These are phyloP conservation scores for Artemisia annua DNA, from an alignment of 129 eudicot genomes.

Conservation along the genomic window DNA sequence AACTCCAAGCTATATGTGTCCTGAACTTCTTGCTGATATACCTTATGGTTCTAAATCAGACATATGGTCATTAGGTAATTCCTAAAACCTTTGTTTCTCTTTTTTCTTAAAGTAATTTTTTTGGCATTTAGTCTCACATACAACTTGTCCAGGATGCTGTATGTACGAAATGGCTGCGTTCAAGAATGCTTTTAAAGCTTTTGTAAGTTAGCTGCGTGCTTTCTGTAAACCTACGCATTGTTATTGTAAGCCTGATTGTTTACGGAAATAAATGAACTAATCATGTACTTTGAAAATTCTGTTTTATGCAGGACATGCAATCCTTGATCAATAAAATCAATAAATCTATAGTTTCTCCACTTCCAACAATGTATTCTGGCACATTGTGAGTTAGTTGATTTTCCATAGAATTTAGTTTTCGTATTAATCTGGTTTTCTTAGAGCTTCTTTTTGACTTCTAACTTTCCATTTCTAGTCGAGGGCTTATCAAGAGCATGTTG, in stretches of 20 bases:
- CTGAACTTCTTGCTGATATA: constrained; percentile 99
- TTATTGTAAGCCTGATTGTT: too few species aligned
- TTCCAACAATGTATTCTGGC: constrained; percentile 89
- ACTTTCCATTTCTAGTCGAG: constrained; percentile 56
- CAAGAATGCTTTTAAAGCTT: constrained; percentile 97
- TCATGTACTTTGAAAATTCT: not conserved
- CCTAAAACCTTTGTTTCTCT: not conserved
- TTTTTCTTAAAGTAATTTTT: not conserved
- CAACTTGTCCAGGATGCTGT: constrained; percentile 79
- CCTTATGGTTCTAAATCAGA: constrained; percentile 98
- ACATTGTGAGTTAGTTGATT: constrained; percentile 68
- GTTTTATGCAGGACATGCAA: constrained; percentile 82
- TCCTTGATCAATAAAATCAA: constrained; percentile 88
- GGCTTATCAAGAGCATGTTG: constrained; percentile 91
- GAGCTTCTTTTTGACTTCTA: not conserved
- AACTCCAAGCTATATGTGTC: constrained; percentile 99
- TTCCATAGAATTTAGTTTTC: not conserved
- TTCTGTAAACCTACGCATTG: not conserved
- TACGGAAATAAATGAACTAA: not conserved
- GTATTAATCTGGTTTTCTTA: not conserved
- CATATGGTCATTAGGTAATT: constrained; percentile 95
- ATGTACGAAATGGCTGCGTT: constrained; percentile 91
- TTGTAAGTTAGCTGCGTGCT: constrained; percentile 55
- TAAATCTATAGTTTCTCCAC: constrained; percentile 86
- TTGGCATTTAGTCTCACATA: not conserved